These are phyloP conservation scores for Exutisphaerella laricina DNA, from an alignment of 2,329 filamentous ascomycete genomes.

Conservation along the genomic window DNA sequence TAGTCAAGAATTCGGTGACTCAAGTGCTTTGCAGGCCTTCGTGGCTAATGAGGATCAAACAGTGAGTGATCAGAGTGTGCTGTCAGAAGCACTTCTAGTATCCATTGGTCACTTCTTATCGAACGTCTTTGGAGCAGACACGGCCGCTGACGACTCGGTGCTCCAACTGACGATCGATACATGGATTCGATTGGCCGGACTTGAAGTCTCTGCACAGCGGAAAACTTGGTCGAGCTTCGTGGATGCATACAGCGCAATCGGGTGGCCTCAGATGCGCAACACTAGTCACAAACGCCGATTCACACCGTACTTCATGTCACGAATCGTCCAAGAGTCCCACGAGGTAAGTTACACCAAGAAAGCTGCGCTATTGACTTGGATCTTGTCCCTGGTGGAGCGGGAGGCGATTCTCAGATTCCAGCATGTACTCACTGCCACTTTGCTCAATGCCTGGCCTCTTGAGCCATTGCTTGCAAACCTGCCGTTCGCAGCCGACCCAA, in stretches of 20 bases:
- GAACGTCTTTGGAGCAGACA: constrained; percentile 57
- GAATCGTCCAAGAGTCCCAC: constrained; percentile 36
- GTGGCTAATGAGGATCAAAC: constrained; percentile 5
- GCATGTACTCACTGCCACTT: constrained; percentile 49
- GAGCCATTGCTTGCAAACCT: constrained; percentile 52
- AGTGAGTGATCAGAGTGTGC: constrained; percentile 2
- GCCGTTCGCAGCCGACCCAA: constrained; percentile 47
- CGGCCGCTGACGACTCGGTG: constrained; percentile 49
- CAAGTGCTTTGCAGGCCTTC: constrained; percentile 48
- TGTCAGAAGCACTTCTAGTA: constrained; percentile 44
- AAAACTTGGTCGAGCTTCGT: constrained; percentile 53
- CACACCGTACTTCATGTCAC: constrained; percentile 41
- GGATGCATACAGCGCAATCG: constrained; percentile 48
- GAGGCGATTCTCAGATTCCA: constrained; percentile 58
- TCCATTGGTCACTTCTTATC: constrained; percentile 52
- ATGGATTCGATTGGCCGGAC: constrained; percentile 49
- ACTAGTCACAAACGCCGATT: constrained; percentile 44
- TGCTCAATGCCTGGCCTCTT: constrained; percentile 44
- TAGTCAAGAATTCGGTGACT: constrained; percentile 60
- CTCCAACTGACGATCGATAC: constrained; percentile 49
- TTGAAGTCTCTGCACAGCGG: constrained; percentile 39
- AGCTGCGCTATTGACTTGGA: constrained; percentile 50
- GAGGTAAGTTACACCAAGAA: constrained; percentile 42
- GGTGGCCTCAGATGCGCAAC: constrained; percentile 44
- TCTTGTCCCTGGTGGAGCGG: constrained; percentile 53